Evolutionary conservation across 192 early-diverging fungal genomes (phyloP).

Genomic region (Coemansia sp.): DNA sequence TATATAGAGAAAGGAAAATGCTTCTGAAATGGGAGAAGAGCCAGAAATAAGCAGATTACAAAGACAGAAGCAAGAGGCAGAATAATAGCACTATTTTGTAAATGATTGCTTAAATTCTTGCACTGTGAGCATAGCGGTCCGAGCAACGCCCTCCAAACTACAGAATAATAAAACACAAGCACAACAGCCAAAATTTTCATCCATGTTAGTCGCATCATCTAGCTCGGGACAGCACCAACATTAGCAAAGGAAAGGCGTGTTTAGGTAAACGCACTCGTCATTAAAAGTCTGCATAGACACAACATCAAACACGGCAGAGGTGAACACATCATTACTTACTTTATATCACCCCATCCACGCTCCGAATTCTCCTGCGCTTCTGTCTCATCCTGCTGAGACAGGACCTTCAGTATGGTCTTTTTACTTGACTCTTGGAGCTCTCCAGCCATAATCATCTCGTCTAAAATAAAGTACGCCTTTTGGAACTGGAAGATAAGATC

Average conservation of each 20-base stretch:
- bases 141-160: constrained; percentile 52
- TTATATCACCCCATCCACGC: constrained; percentile 59
- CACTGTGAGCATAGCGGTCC: constrained; percentile 45
- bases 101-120: constrained; percentile 50
- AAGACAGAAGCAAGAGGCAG: not conserved
- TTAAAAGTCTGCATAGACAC: not conserved
- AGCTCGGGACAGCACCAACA: not conserved
- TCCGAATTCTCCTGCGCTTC: constrained; percentile 74
- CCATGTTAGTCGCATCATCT: not conserved
- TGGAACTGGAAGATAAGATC: constrained; percentile 99
- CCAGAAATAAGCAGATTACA: not conserved
- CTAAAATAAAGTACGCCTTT: constrained; percentile 82
- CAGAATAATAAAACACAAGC: constrained; percentile 1
- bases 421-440: constrained; percentile 96
- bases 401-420: constrained; percentile 66
- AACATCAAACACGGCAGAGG: not conserved
- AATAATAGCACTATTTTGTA: constrained; percentile 21
- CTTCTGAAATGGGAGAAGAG: not conserved
- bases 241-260: not conserved
- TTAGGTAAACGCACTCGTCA: too few species aligned
- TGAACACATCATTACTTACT: constrained; percentile 20
- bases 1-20: too few species aligned
- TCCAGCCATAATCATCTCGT: constrained; percentile 85
- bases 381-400: constrained; percentile 73
- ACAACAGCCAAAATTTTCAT: not conserved